These are phyloP conservation scores for Schwanniomyces sp. DNA, from an alignment of 805 yeast species.

Conservation along the genomic window DNA sequence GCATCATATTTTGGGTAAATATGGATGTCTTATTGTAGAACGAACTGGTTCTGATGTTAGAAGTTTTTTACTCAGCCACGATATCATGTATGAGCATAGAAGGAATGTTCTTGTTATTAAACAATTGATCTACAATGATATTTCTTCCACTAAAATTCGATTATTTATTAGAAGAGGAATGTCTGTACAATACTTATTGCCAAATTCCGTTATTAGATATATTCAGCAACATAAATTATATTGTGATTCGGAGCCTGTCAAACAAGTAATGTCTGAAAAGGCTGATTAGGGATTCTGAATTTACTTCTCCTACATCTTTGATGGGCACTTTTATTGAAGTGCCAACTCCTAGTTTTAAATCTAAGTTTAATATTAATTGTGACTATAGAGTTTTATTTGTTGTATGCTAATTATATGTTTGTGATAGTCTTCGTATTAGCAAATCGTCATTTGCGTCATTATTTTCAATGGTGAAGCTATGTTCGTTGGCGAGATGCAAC, in stretches of 20 bases:
- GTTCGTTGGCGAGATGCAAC: conserved; percentile 84
- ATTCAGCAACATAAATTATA: conserved; percentile 90
- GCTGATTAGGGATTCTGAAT: conserved; percentile 14
- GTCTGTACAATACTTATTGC: conserved; percentile 93
- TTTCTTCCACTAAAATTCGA: conserved; percentile 91
- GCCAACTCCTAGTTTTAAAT: not conserved
- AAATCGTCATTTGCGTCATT: conserved; percentile 43
- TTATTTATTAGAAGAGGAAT: conserved; percentile 90
- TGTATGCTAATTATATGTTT: not conserved
- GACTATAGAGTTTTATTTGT: not conserved
- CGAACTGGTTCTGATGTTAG: conserved; percentile 96
- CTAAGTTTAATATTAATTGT: not conserved
- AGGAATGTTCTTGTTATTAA: conserved; percentile 91
- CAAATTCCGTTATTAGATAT: conserved; percentile 91
- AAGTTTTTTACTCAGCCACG: conserved; percentile 87
- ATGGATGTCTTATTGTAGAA: conserved; percentile 95
- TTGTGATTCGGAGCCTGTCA: conserved; percentile 90
- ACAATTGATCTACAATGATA: conserved; percentile 95
- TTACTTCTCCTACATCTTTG: not conserved
- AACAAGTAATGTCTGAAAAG: conserved; percentile 61
- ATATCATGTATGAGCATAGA: conserved; percentile 95
- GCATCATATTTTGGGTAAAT: conserved; percentile 91
- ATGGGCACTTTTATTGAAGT: not conserved
- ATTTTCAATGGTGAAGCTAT: conserved; percentile 60
- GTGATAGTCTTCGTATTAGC: conserved; percentile 10